Percentiles rank a stretch among this genome's conserved stretches.
These are phyloP conservation scores for Apophysomyces elegans DNA, from an alignment of 371 early-diverging fungal species.

Conservation along the genomic window DNA sequence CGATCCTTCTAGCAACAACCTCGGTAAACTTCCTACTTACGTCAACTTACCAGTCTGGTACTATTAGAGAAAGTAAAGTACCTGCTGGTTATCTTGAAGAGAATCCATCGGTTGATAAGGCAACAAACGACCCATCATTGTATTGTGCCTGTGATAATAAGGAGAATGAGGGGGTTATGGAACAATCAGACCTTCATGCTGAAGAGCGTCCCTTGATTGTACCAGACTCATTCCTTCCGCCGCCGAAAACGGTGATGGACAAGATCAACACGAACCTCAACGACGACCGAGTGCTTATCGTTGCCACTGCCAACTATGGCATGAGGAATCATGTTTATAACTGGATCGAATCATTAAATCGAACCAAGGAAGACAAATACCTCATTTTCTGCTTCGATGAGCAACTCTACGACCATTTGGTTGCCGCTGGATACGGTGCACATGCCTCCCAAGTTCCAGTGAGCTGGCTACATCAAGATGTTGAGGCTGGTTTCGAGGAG, in stretches of 20 bases:
- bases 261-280: slow-evolving; percentile 41
- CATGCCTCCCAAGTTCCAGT: slow-evolving; percentile 40
- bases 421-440: slow-evolving; percentile 31
- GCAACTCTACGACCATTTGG: slow-evolving; percentile 37
- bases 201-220: slow-evolving; percentile 22
- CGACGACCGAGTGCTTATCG: slow-evolving; percentile 37
- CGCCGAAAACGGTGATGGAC: slow-evolving; percentile 29
- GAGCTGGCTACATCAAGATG: slow-evolving; percentile 44
- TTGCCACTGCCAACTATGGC: slow-evolving; percentile 51
- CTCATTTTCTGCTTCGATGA: slow-evolving; percentile 51
- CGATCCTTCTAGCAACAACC: neutral
- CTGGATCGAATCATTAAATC: slow-evolving; percentile 52
- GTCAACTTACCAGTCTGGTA: neutral
- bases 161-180: neutral
- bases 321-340: slow-evolving; percentile 55
- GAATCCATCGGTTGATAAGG: neutral
- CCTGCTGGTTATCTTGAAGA: slow-evolving; percentile 17
- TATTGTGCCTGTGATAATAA: slow-evolving; percentile 16
- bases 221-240: slow-evolving; percentile 32
- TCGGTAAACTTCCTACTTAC: slow-evolving; percentile 8
- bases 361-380: slow-evolving; percentile 40
- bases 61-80: neutral
- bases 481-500: slow-evolving; percentile 44
- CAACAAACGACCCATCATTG: slow-evolving; percentile 1
- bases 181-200: slow-evolving; percentile 3